Evolutionary conservation across 371 early-diverging fungal species (phyloP).

Genomic region (Rhizopus arrhizus): DNA sequence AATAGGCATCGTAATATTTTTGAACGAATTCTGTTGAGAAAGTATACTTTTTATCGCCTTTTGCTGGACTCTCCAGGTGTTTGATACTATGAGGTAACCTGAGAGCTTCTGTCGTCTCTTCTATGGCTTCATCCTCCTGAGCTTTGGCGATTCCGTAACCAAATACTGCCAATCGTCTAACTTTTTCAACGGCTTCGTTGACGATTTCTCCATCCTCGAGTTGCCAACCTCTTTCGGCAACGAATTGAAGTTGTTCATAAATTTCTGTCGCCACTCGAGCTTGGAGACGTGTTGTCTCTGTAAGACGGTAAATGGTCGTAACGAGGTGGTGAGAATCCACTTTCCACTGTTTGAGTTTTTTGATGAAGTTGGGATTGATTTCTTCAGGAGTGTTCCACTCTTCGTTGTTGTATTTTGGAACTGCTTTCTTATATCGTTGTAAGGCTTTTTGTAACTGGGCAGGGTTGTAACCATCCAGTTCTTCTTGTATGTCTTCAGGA

Average conservation of each 20-base stretch:
- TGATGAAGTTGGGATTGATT: conserved; percentile 4
- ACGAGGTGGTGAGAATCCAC: conserved; percentile 13
- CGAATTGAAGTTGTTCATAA: conserved; percentile 5
- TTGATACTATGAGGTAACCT: conserved; percentile 1
- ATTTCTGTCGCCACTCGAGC: conserved; percentile 14
- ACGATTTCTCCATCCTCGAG: conserved; percentile 1
- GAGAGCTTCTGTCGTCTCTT: conserved; percentile 5
- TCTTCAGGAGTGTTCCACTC: conserved; percentile 7
- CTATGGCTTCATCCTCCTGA: conserved; percentile 13
- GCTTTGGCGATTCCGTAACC: conserved; percentile 11
- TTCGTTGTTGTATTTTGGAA: conserved; percentile 4
- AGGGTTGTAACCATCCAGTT: conserved; percentile 6
- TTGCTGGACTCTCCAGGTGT: conserved; percentile 10
- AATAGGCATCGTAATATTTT: not conserved
- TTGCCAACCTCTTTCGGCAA: not conserved
- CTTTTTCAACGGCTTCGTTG: not conserved
- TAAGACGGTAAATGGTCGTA: conserved; percentile 8
- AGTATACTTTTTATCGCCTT: not conserved
- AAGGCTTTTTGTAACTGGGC: not conserved
- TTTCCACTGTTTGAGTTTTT: conserved; percentile 3
- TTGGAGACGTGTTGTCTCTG: conserved; percentile 12
- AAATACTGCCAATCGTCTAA: conserved; percentile 8
- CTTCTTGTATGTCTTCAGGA: conserved; percentile 5
- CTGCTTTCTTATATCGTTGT: conserved; percentile 1
- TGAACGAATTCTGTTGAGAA: not conserved